Evolutionary conservation across 2,329 filamentous ascomycete species (phyloP).

Genomic region (Arachnomyces sp.): DNA sequence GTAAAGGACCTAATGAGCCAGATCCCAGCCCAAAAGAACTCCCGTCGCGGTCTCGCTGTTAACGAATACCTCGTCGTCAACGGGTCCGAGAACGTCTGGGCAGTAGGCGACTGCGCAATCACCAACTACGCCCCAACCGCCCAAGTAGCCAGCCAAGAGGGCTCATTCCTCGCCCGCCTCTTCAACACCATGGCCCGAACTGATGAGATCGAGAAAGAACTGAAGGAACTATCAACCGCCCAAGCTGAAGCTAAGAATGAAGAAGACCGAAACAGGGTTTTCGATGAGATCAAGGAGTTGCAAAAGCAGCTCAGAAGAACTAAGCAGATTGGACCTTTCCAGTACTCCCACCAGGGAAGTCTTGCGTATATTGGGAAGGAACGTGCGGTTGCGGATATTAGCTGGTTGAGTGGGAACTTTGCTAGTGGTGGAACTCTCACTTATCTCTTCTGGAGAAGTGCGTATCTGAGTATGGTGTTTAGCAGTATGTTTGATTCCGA

Average conservation of each 20-base stretch:
- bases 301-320: constrained; percentile 81
- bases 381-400: constrained; percentile 93
- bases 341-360: constrained; percentile 96
- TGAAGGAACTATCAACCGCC: constrained; percentile 58
- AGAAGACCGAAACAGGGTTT: constrained; percentile 48
- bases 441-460: constrained; percentile 96
- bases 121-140: constrained; percentile 97
- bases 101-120: constrained; percentile 91
- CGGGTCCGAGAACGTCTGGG: constrained; percentile 94
- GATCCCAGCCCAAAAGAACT: constrained; percentile 91
- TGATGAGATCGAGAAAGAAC: constrained; percentile 66
- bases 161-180: constrained; percentile 83
- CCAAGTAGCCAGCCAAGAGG: constrained; percentile 93
- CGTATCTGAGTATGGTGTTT: constrained; percentile 99
- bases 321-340: constrained; percentile 94
- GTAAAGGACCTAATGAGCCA: constrained; percentile 85
- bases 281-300: constrained; percentile 72
- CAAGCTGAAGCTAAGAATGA: constrained; percentile 59
- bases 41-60: constrained; percentile 85
- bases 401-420: constrained; percentile 94
- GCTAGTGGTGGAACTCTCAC: constrained; percentile 88
- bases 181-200: constrained; percentile 99
- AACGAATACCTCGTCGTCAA: constrained; percentile 99
- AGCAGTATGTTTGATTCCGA: constrained; percentile 56
- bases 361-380: constrained; percentile 97